A percentile compares a stretch with the other conserved stretches of the same genome.
These are phyloP conservation scores for Globisporangium carolinianum DNA, from an alignment of 352 stramenopile species.

Conservation along the genomic window DNA sequence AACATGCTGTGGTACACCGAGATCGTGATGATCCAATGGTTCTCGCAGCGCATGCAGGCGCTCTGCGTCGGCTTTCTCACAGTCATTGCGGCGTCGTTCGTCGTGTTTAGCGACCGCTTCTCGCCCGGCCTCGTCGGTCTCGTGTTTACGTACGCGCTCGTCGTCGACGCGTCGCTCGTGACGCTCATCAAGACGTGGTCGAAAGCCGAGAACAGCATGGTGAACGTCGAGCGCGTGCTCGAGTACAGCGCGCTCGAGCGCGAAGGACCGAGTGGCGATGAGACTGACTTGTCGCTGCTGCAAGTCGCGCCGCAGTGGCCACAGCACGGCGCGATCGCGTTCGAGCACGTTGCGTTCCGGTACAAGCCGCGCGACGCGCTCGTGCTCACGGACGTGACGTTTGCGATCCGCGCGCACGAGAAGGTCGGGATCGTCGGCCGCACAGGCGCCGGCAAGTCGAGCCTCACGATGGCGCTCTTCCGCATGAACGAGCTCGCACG, in stretches of 20 bases:
- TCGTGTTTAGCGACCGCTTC: conserved; percentile 22
- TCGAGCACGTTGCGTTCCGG: conserved; percentile 43
- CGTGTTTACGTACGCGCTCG: conserved; percentile 82
- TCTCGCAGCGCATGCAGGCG: conserved; percentile 36
- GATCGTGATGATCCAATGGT: conserved; percentile 30
- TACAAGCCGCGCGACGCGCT: conserved; percentile 52
- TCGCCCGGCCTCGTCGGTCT: conserved; percentile 70
- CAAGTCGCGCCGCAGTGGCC: conserved; percentile 56
- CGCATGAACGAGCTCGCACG: conserved; percentile 79
- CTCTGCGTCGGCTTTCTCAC: conserved; percentile 31
- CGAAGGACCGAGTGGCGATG: conserved; percentile 9
- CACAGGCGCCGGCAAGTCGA: conserved; percentile 65
- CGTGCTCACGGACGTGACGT: conserved; percentile 26
- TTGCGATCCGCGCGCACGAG: conserved; percentile 31
- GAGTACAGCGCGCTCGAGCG: conserved; percentile 31
- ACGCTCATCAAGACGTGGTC: conserved; percentile 28
- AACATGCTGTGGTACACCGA: conserved; percentile 22
- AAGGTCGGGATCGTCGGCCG: conserved; percentile 8
- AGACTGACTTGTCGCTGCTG: conserved; percentile 3
- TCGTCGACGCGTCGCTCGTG: conserved; percentile 73
- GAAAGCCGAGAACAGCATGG: conserved; percentile 35
- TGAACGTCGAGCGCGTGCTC: conserved; percentile 37
- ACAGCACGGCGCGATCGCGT: conserved; percentile 49
- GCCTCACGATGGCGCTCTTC: conserved; percentile 74
- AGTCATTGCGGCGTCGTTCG: conserved; percentile 23